Conservation (phyloP, 1,284 basidiomycete genomes). For the Cryptococcus sp. region DNA sequence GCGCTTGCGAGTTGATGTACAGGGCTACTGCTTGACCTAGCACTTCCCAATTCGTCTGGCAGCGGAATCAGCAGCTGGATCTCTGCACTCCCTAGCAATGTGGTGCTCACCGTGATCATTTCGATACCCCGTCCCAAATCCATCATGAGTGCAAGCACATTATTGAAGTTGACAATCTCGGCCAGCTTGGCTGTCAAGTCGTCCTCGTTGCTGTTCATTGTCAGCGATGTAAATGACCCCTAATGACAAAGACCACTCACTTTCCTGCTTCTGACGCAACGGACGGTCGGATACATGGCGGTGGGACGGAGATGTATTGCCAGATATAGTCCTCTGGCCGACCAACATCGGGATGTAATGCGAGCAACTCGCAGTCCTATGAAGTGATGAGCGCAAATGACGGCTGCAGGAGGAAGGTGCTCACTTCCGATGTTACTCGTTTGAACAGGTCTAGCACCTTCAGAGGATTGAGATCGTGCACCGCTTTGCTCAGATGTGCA, state of each 20-base stretch:
- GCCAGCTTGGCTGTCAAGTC: constrained; percentile 97
- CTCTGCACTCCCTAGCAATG: neutral
- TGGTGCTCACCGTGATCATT: constrained; percentile 74
- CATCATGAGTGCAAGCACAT: constrained; percentile 87
- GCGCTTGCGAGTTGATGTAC: constrained; percentile 98
- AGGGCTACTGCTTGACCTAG: constrained; percentile 92
- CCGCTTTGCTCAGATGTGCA: constrained; percentile 82
- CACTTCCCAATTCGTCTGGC: constrained; percentile 92
- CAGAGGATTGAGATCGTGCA: constrained; percentile 92
- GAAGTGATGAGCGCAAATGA: neutral
- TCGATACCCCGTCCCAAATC: constrained; percentile 84
- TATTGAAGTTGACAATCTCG: constrained; percentile 95
- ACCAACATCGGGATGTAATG: constrained; percentile 83
- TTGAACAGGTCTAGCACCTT: constrained; percentile 93
- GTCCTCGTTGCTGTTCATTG: constrained; percentile 81
- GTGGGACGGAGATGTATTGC: constrained; percentile 99
- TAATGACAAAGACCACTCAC: constrained; percentile 33
- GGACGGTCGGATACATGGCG: constrained; percentile 95
- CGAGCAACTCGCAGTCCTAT: constrained; percentile 92
- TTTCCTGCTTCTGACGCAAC: constrained; percentile 93
- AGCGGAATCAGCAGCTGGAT: neutral
- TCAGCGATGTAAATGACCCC: neutral
- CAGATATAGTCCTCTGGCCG: constrained; percentile 97
- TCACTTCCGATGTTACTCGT: constrained; percentile 85
- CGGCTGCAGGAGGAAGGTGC: constrained; percentile 24